Conservation (phyloP, 23 red algal genomes). For the Chondrus crispus region DNA sequence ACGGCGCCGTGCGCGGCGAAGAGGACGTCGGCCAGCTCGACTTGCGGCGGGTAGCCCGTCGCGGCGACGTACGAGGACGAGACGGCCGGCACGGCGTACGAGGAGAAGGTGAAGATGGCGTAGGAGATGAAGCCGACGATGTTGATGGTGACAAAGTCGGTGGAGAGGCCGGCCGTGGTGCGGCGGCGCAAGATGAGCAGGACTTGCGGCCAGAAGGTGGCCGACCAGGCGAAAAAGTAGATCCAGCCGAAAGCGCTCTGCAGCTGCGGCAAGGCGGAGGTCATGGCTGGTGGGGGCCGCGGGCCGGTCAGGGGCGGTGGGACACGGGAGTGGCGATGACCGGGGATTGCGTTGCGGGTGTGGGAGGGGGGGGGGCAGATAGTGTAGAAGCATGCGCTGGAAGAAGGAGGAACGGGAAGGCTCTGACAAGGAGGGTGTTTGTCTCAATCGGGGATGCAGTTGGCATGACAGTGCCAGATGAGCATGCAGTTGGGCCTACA, state of each 20-base stretch:
- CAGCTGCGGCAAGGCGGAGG: too few species aligned
- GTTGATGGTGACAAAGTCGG: constrained; percentile 71
- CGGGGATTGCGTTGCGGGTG: neutral
- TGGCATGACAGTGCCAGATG: too few species aligned
- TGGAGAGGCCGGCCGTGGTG: constrained; percentile 64
- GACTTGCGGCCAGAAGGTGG: constrained; percentile 67
- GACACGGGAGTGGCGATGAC: neutral
- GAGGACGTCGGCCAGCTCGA: constrained; percentile 52
- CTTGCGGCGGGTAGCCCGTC: constrained; percentile 54
- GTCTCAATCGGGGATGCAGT: too few species aligned
- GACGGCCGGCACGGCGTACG: constrained; percentile 7
- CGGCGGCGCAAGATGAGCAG: constrained; percentile 32
- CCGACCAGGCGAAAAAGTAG: constrained; percentile 71
- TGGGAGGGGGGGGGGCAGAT: neutral
- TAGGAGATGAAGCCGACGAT: constrained; percentile 74
- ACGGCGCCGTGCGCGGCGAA: constrained; percentile 70
- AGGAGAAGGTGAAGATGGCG: constrained; percentile 60
- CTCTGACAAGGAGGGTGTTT: too few species aligned
- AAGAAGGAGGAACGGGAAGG: too few species aligned
- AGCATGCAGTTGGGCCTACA: too few species aligned
- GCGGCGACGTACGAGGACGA: neutral
- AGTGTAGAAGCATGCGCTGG: neutral
- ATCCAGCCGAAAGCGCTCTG: constrained; percentile 69
- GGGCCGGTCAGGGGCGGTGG: neutral
- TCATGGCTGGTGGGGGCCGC: neutral